These are phyloP conservation scores for Colletotrichum liaoningense DNA, from an alignment of 2,329 filamentous ascomycete species.

Conservation along the genomic window DNA sequence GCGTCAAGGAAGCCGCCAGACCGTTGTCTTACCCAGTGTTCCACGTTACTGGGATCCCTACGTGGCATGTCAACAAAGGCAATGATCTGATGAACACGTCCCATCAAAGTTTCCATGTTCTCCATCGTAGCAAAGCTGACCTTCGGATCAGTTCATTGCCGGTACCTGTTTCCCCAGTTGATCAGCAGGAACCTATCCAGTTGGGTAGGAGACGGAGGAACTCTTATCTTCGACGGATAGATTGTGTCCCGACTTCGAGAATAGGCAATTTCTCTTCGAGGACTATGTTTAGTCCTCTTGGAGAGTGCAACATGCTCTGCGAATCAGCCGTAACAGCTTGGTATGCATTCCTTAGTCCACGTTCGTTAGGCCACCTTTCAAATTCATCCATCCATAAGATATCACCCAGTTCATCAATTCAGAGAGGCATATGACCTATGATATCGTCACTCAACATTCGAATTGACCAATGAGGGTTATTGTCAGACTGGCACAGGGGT, in stretches of 20 bases:
- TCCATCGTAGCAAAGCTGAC: neutral
- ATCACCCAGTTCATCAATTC: neutral
- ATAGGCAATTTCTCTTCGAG: neutral
- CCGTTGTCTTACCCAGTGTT: neutral
- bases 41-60: constrained; percentile 11
- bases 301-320: neutral
- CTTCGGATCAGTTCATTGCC: neutral
- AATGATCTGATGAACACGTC: neutral
- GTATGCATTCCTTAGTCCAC: neutral
- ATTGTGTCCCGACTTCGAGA: neutral
- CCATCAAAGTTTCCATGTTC: neutral
- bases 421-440: neutral
- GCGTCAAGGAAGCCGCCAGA: neutral
- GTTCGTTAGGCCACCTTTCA: neutral
- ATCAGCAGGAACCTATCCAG: neutral
- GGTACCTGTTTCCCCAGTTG: neutral
- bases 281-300: neutral
- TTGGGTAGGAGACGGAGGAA: neutral
- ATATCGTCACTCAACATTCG: neutral
- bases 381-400: neutral
- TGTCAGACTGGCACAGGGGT: neutral
- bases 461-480: neutral
- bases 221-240: neutral
- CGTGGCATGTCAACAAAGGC: neutral
- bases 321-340: neutral